These are phyloP conservation scores for Rhizopogon vulgaris DNA, from an alignment of 768 basidiomycete genomes.

Conservation along the genomic window DNA sequence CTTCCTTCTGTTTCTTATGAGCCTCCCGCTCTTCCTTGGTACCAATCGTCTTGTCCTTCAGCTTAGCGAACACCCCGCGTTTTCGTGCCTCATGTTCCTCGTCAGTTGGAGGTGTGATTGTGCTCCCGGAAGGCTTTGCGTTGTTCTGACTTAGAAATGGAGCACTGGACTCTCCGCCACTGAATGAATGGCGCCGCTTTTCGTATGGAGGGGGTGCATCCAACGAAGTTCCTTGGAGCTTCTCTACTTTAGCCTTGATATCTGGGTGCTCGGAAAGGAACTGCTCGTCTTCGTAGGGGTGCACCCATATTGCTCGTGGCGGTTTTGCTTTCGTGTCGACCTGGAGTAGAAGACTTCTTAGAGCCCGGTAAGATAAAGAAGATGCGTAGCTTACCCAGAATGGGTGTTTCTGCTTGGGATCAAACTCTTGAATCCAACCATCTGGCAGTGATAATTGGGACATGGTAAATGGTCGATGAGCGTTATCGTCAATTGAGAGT, in stretches of 20 bases:
- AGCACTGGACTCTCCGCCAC: slow-evolving; percentile 3
- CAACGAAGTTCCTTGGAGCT: background rate
- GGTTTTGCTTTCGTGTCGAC: slow-evolving; percentile 60
- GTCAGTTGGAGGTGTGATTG: background rate
- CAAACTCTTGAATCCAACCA: slow-evolving; percentile 52
- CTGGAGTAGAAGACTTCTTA: slow-evolving; percentile 23
- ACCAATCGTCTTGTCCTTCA: slow-evolving; percentile 60
- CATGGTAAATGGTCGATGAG: slow-evolving; percentile 13
- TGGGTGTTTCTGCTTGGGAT: slow-evolving; percentile 32
- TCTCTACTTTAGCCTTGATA: slow-evolving; percentile 29
- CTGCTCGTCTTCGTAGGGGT: slow-evolving; percentile 65
- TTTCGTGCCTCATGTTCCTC: slow-evolving; percentile 24
- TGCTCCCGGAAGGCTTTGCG: background rate
- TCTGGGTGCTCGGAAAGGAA: slow-evolving; percentile 55
- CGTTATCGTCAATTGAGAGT: background rate
- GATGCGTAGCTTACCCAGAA: slow-evolving; percentile 40
- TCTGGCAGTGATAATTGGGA: slow-evolving; percentile 39
- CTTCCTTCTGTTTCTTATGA: slow-evolving; percentile 32
- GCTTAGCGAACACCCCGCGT: slow-evolving; percentile 49
- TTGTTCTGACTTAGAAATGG: background rate
- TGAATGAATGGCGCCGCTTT: slow-evolving; percentile 25
- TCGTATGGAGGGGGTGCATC: slow-evolving; percentile 24
- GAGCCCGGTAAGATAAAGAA: background rate
- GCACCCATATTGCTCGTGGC: slow-evolving; percentile 64
- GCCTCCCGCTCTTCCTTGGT: slow-evolving; percentile 61